A percentile compares a stretch with the other conserved stretches of the same genome.
These are phyloP conservation scores for Wickerhamia fluorescens DNA, from an alignment of 805 yeast species.

Conservation along the genomic window DNA sequence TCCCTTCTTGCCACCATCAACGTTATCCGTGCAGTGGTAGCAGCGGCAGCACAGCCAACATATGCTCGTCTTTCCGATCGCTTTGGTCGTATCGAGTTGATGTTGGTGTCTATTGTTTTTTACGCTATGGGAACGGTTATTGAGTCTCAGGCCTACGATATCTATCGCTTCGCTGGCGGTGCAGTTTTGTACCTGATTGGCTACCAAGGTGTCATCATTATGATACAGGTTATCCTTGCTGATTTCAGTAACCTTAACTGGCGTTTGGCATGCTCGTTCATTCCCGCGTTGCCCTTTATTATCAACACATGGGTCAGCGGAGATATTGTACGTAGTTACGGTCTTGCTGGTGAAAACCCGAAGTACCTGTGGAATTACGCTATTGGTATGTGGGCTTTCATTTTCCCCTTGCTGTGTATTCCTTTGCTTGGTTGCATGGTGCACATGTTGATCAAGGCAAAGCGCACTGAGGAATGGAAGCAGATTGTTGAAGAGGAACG, in stretches of 20 bases:
- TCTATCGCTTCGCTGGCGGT: conserved; percentile 58
- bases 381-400: conserved; percentile 75
- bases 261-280: conserved; percentile 59
- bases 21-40: conserved; percentile 52
- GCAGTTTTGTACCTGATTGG: conserved; percentile 45
- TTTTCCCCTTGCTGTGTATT: conserved; percentile 58
- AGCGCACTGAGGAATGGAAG: conserved; percentile 45
- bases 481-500: conserved; percentile 32
- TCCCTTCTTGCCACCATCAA: conserved; percentile 53
- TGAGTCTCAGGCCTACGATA: conserved; percentile 52
- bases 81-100: conserved; percentile 56
- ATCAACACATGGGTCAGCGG: conserved; percentile 78
- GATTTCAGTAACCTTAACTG: conserved; percentile 65
- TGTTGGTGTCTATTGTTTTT: conserved; percentile 43
- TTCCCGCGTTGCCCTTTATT: conserved; percentile 66
- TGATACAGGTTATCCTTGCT: conserved; percentile 51
- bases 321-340: conserved; percentile 38
- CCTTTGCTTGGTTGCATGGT: conserved; percentile 49
- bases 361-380: conserved; percentile 60
- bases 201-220: conserved; percentile 55
- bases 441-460: conserved; percentile 52
- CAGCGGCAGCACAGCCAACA: conserved; percentile 60
- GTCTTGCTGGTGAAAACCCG: conserved; percentile 11
- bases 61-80: conserved; percentile 59
- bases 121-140: conserved; percentile 59